Conservation (phyloP, 2,329 filamentous ascomycete species). For the Beauveria varroae region DNA sequence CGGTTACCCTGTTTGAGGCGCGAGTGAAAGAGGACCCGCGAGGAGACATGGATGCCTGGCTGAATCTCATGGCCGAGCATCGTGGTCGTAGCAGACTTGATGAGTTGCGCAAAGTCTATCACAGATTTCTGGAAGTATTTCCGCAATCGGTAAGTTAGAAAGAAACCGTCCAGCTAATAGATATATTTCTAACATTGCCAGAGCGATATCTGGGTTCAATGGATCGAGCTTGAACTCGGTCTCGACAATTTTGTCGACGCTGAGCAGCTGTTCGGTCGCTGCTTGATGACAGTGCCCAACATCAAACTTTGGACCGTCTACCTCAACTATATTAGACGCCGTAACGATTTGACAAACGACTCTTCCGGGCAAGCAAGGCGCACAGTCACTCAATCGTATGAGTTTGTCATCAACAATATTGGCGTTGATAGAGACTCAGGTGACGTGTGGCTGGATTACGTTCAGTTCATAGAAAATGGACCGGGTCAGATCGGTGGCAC, state of each 20-base stretch:
- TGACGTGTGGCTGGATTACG: slow-evolving; percentile 87
- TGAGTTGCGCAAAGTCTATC: slow-evolving; percentile 71
- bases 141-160: slow-evolving; percentile 72
- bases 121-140: slow-evolving; percentile 81
- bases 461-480: slow-evolving; percentile 83
- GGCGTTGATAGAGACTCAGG: slow-evolving; percentile 89
- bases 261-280: slow-evolving; percentile 76
- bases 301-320: slow-evolving; percentile 89
- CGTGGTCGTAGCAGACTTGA: slow-evolving; percentile 75
- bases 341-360: slow-evolving; percentile 78
- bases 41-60: slow-evolving; percentile 88
- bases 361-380: slow-evolving; percentile 66
- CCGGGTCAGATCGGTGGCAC: slow-evolving; percentile 80
- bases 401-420: slow-evolving; percentile 83
- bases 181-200: slow-evolving; percentile 37
- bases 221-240: slow-evolving; percentile 82
- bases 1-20: slow-evolving; percentile 75
- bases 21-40: slow-evolving; percentile 87
- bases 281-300: slow-evolving; percentile 70
- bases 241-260: slow-evolving; percentile 74
- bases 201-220: slow-evolving; percentile 88
- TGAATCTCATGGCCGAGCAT: slow-evolving; percentile 78
- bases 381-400: slow-evolving; percentile 79
- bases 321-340: slow-evolving; percentile 86
- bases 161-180: not conserved